Evolutionary conservation across 495 filamentous ascomycete genomes (phyloP), one percentile per base, ranked within the genome.

Genomic region (Aspergillus avenaceus): DNA sequence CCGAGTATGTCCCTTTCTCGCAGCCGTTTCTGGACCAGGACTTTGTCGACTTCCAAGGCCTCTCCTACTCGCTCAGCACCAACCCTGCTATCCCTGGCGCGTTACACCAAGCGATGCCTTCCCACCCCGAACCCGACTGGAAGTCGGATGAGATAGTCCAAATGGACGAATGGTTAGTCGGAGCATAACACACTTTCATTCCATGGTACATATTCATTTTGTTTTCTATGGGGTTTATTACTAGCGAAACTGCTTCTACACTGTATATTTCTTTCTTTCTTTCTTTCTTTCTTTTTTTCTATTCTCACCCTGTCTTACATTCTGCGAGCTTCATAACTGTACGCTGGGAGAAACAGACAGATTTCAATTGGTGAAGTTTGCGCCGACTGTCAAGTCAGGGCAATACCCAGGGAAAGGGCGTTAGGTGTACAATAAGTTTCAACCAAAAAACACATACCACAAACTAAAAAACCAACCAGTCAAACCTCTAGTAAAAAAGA

Each of bases 101-200:
- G 40, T 64, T 27, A 62, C 60, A 9, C 41, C 71, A 38, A 67
- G 63, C 14, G 60, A n/a, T n/a, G n/a, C n/a, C n/a, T n/a, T n/a
- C n/a, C 59, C 50, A 61, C 53, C 26, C 50, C 8, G 69, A 67
- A 18, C 28, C 56, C 2, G 62, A 64, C 40, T 58, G 54, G 25
- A 49, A 41, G n/a, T 66, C 70, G 37, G 69, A 72, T 11, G 69
- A 72, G 5, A 58, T 67, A 32, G 53, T 70, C 13, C 47, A 59
- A 2, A 40, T 72, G 14, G 69, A 72, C 31, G 69, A 72, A 9
- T 70, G 53, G 53, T 53, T 60, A 23, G 62, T 62, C 16, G 62
- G 62, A 24, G 56, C 64, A 42, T 72, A 58, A 50, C 61, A 32
- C 6, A 42, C 16, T 41, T 40, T 14, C 24, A 13, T 46, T 14